Percentiles rank a stretch among this genome's conserved stretches.
phyloP scores from a whole-genome alignment of 371 early-diverging fungal species.

The Mortierella sp. region DNA sequence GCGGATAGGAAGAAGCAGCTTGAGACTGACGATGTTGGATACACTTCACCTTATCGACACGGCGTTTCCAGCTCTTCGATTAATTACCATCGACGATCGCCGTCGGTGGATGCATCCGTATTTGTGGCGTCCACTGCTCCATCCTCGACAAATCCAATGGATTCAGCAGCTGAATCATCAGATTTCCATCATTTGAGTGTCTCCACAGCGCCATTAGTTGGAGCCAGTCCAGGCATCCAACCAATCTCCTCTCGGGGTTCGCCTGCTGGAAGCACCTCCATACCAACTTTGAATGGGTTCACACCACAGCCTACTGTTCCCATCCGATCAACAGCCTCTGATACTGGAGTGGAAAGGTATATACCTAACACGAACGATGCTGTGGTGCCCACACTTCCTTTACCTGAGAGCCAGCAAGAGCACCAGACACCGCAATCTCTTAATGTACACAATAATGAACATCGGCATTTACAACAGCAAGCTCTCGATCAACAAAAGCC shows the following conservation, averaged over 20 bases:
- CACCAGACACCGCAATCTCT: conserved; percentile 22
- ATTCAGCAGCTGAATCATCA: neutral
- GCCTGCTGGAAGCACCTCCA: conserved; percentile 7
- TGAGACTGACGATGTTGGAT: conserved; percentile 44
- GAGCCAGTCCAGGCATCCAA: conserved; percentile 9
- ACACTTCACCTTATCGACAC: conserved; percentile 54
- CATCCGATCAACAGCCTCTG: neutral
- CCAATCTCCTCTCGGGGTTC: conserved; percentile 12
- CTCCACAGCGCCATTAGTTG: neutral
- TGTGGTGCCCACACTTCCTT: conserved; percentile 5
- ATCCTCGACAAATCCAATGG: neutral
- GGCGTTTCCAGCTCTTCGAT: conserved; percentile 54
- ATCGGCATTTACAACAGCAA: conserved; percentile 24
- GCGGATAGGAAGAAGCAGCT: conserved; percentile 11
- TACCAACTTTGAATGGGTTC: neutral
- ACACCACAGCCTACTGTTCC: neutral
- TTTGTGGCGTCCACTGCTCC: conserved; percentile 5
- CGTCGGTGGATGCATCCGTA: conserved; percentile 35
- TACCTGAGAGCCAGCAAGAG: conserved; percentile 5
- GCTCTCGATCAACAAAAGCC: conserved; percentile 9
- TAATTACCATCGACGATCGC: conserved; percentile 47
- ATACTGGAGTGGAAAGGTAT: neutral
- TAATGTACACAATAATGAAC: conserved; percentile 7
- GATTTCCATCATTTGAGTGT: conserved; percentile 3
- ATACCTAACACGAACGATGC: neutral